phyloP scores from a whole-genome alignment of 371 early-diverging fungal genomes.

The Mortierella sp. region DNA sequence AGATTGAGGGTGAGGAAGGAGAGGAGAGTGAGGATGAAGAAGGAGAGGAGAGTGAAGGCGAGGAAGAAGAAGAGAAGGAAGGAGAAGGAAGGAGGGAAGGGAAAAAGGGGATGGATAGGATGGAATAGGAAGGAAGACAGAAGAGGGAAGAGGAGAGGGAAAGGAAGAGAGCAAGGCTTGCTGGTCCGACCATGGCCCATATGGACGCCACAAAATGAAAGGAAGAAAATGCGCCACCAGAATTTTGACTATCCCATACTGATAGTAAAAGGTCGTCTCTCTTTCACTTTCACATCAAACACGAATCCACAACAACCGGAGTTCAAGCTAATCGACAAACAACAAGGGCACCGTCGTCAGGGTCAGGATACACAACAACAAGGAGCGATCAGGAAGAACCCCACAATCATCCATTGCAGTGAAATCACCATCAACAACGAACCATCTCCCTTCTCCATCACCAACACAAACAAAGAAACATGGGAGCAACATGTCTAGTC shows the following conservation, averaged over 20 bases:
- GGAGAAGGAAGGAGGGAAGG: not conserved
- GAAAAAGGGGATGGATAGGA: not conserved
- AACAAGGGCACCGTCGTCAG: no score
- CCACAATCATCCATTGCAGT: not conserved
- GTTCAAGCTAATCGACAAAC: no score
- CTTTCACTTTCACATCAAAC: no score
- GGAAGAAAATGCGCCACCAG: not conserved
- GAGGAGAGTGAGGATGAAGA: not conserved
- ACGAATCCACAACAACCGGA: no score
- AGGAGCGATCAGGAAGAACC: no score
- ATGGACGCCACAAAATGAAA: not conserved
- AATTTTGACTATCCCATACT: not conserved
- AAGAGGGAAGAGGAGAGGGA: not conserved
- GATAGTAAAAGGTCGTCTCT: no score
- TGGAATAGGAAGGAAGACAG: not conserved
- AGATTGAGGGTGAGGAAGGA: not conserved
- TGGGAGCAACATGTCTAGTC: slow-evolving; percentile 57
- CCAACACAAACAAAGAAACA: not conserved
- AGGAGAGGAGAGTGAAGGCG: not conserved
- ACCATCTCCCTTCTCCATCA: not conserved
- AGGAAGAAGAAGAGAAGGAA: not conserved
- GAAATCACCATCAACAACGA: not conserved
- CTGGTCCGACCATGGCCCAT: no score
- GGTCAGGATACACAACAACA: no score
- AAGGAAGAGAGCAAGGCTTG: not conserved